Evolutionary conservation across 805 yeast genomes (phyloP).

Genomic region (Yarrowia sp.): DNA sequence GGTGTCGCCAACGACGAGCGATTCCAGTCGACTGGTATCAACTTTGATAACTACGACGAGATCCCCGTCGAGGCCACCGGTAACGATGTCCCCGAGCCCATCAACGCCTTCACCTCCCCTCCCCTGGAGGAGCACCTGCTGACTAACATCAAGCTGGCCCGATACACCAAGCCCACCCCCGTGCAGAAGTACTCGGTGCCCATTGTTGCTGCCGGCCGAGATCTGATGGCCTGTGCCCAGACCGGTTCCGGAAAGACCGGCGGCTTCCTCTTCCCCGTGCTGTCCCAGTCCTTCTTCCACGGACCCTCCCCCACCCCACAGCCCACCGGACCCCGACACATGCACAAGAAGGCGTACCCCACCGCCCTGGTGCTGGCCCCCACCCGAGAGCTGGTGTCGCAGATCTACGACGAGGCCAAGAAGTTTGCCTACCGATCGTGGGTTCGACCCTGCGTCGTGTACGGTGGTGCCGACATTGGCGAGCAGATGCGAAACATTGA

Average conservation of each 20-base stretch:
- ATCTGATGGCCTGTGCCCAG: conserved; percentile 97
- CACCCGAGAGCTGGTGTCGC: conserved; percentile 98
- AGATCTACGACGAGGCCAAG: conserved; percentile 93
- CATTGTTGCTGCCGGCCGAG: conserved; percentile 86
- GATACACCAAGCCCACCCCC: conserved; percentile 96
- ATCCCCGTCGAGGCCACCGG: conserved; percentile 99
- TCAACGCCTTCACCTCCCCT: conserved; percentile 84
- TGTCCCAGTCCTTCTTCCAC: conserved; percentile 83
- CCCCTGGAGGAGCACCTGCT: conserved; percentile 87
- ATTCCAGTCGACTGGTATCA: conserved; percentile 94
- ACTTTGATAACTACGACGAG: conserved; percentile 97
- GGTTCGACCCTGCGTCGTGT: conserved; percentile 95
- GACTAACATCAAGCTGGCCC: conserved; percentile 84
- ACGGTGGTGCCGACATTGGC: conserved; percentile 97
- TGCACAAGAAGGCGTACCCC: conserved; percentile 82
- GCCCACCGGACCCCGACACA: conserved; percentile 41
- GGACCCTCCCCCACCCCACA: conserved; percentile 79
- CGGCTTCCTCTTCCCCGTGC: conserved; percentile 97
- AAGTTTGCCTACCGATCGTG: conserved; percentile 97
- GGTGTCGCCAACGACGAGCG: conserved; percentile 75
- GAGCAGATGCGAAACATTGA: conserved; percentile 85
- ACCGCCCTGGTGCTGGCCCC: conserved; percentile 97
- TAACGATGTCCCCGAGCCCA: conserved; percentile 92
- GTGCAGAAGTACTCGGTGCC: conserved; percentile 95
- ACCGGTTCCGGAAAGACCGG: conserved; percentile 99